Conservation (phyloP, 2,329 filamentous ascomycete genomes). For the Fusarium pseudocircinatum region DNA sequence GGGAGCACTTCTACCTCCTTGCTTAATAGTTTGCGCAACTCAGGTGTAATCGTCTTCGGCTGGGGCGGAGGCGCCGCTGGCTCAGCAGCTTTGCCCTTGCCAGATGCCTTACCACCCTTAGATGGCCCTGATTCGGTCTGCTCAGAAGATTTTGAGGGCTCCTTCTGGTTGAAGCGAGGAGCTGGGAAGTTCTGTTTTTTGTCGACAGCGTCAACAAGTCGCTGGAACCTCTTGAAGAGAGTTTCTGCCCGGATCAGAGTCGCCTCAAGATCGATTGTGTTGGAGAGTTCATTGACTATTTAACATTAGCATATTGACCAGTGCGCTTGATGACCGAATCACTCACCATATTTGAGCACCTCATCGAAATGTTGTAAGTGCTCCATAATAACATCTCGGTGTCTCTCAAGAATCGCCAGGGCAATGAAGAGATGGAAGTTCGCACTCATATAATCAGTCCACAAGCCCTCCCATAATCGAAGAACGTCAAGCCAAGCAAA, state of each 20-base stretch:
- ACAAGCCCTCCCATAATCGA: constrained; percentile 89
- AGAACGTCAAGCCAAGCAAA: constrained; percentile 90
- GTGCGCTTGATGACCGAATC: neutral
- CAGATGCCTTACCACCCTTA: constrained; percentile 27
- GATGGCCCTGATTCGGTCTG: constrained; percentile 11
- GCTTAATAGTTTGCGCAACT: constrained; percentile 64
- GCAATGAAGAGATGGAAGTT: constrained; percentile 97
- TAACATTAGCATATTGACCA: constrained; percentile 24
- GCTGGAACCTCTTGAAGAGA: constrained; percentile 87
- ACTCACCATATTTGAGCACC: constrained; percentile 91
- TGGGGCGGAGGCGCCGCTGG: constrained; percentile 44
- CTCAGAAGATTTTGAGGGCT: constrained; percentile 26
- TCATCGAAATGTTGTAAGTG: constrained; percentile 96
- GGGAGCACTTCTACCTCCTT: constrained; percentile 57
- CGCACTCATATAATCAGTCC: constrained; percentile 90
- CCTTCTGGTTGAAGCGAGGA: constrained; percentile 46
- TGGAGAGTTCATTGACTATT: constrained; percentile 91
- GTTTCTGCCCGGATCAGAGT: constrained; percentile 89
- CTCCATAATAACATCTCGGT: constrained; percentile 94
- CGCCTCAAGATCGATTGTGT: constrained; percentile 88
- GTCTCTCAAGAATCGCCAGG: constrained; percentile 92
- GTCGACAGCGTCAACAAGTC: constrained; percentile 89
- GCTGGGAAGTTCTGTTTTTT: constrained; percentile 87
- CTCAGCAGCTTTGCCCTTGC: constrained; percentile 53
- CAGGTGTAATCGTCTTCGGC: constrained; percentile 64